phyloP scores from a whole-genome alignment of 768 basidiomycete genomes.

The Mycena maculata region DNA sequence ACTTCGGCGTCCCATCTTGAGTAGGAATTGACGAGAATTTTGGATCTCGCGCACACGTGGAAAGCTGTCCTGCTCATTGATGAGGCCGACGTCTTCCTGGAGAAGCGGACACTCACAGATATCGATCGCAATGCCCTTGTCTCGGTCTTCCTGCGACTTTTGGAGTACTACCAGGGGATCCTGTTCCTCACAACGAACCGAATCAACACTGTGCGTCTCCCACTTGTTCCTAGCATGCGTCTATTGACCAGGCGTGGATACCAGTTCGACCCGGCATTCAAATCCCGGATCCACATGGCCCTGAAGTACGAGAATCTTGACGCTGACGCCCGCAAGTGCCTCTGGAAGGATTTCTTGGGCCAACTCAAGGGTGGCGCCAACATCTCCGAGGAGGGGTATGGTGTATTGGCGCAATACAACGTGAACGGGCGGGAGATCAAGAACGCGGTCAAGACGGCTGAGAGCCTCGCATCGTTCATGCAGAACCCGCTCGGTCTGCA shows the following conservation, averaged over 20 bases:
- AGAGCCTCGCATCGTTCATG: conserved; percentile 35
- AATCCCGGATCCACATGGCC: conserved; percentile 32
- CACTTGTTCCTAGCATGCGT: not conserved
- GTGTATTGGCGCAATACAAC: conserved; percentile 20
- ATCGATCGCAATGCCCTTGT: conserved; percentile 37
- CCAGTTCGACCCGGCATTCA: conserved; percentile 30
- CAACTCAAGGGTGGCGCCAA: conserved; percentile 32
- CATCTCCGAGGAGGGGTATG: conserved; percentile 28
- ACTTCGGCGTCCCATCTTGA: conserved; percentile 30
- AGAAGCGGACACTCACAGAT: conserved; percentile 34
- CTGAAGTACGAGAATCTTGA: conserved; percentile 31
- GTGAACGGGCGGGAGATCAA: conserved; percentile 35
- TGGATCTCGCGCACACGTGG: conserved; percentile 37
- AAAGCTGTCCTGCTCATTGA: conserved; percentile 38
- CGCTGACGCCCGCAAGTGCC: conserved; percentile 1
- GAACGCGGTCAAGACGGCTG: conserved; percentile 34
- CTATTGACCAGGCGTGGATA: not conserved
- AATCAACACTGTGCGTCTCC: conserved; percentile 14
- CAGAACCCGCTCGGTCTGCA: conserved; percentile 42
- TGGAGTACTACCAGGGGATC: conserved; percentile 36
- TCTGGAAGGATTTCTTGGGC: conserved; percentile 32
- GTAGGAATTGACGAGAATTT: conserved; percentile 24
- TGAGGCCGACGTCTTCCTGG: conserved; percentile 42
- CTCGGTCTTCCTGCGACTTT: conserved; percentile 35
- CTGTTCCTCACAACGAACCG: conserved; percentile 36